Base-by-base conservation (phyloP, 2,329 filamentous ascomycete species). In the Aspergillus japonicus region DNA sequence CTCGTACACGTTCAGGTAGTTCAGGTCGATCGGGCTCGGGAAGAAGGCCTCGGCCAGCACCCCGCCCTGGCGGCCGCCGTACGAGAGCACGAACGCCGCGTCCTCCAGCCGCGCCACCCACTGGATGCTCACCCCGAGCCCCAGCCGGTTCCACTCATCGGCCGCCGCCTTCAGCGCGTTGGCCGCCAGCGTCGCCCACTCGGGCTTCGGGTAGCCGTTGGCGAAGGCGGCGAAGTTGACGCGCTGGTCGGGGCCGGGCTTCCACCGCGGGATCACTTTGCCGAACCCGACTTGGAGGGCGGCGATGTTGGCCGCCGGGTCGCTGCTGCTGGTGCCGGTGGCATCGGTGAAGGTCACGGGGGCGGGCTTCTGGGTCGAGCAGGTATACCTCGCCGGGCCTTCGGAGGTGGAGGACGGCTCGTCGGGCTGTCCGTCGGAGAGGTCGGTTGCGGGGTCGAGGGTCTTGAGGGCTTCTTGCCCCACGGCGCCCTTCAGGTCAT, bases 1-100 rank as follows among this genome's bases (percentile, higher is more conserved):
- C 16, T 31, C 12, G 50, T 60, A 60, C 21, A 60, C 54, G 55
- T 57, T 50, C 5, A 60, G 54, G 21, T 26, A 69, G 58, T 51
- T 58, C 10, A 58, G 56, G 23, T 58, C 56, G 2, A 24, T 50
- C 16, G 50, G 47, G 35, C 50, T 57, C 11, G 48, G 54, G 21
- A 57, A 57, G 23, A 57, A 57, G 8, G 54, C 54, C 54, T 50
- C 1, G n/a, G 54, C 54, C 31, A 57, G 54, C n/a, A 57, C 54
- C n/a, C 33, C 31, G 23, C 24, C 54, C 33, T 57, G 47, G 24
- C 42, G 2, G 21, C 48, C 48, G 14, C 47, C 54, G 47, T 50
- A 57, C 31, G 54, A 57, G 8, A 57, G 47, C 21, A 58, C 56
- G n/a, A 58, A 58, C 7, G 56, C 50, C 8, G 56, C 56, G 33